Evolutionary conservation across 139 green algal species (phyloP), one percentile per base, ranked within the genome.

Genomic region (Micractinium sp.): DNA sequence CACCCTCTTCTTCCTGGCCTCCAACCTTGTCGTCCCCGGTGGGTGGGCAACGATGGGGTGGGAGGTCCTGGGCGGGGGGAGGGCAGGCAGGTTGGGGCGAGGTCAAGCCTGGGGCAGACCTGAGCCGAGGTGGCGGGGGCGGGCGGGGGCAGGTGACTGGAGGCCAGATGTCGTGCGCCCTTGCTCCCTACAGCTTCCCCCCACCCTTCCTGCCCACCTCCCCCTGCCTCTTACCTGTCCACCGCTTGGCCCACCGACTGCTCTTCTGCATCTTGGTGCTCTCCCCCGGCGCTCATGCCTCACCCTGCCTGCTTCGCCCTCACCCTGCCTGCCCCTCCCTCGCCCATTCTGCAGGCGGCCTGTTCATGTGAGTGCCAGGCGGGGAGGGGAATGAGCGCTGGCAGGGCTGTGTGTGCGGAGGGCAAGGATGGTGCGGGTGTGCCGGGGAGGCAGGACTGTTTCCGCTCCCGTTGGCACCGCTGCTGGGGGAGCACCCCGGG

Each of bases 21-120:
- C 92, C 19, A 95, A 94, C 76, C 85, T 97, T 33, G 94, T 95
- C 47, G 95, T 98, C 19, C 97, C 97, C 12, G 96, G 94, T 9
- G 97, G 97, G 63, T 27, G 9, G 47, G 47, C 47, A 56, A 16
- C 9, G 9, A 9, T 56, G 47, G 47, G 47, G 47, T 56, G 47
- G 47, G 47, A 56, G 47, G 9, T 9, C 15, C 71, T 12, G 31
- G 71, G 71, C 22, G 3, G 71, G 4, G 71, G 3, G 71, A 18
- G 15, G 27, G 71, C 31, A 18, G n/a, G 67, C 27, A 33, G 67
- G 67, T 20, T 33, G 29, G 71, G 33, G 74, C n/a, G 33, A 18
- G 13, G 74, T 3, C 20, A 27, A 16, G 74, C 33, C 15, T 35
- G 31, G n/a, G 29, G 74, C n/a, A 80, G 19, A 41, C 1, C 47